Evolutionary conservation across 352 stramenopile genomes (phyloP).

Genomic region (Phytophthora syringae): DNA sequence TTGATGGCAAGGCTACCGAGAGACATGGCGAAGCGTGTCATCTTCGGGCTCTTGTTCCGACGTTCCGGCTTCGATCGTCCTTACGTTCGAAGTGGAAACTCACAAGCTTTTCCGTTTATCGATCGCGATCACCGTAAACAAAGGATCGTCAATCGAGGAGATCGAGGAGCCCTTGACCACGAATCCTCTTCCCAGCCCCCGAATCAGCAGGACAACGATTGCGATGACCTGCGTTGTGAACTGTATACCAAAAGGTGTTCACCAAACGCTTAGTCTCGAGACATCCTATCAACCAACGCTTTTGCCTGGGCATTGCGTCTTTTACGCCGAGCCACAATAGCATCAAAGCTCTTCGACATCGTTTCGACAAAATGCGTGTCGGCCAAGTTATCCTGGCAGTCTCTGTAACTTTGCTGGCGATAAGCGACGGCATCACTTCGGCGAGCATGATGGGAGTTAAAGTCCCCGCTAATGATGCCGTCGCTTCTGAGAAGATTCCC

Average conservation of each 20-base stretch:
- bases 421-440: neutral
- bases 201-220: too few relatives aligned
- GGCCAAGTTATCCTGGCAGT: constrained; percentile 10
- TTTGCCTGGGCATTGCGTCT: constrained; percentile 1
- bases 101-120: too few relatives aligned
- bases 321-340: constrained; percentile 9
- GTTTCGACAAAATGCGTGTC: constrained; percentile 6
- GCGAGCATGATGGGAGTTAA: constrained; percentile 5
- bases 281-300: too few relatives aligned
- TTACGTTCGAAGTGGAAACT: too few relatives aligned
- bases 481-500: neutral
- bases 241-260: constrained; percentile 12
- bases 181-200: constrained; percentile 10
- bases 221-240: constrained; percentile 8
- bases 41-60: constrained; percentile 5
- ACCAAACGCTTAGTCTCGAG: neutral
- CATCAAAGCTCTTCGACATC: neutral
- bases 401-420: constrained; percentile 14
- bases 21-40: too few relatives aligned
- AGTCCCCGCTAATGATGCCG: neutral
- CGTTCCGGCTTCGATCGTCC: constrained; percentile 19
- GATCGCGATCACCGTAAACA: constrained; percentile 9
- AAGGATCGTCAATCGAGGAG: neutral
- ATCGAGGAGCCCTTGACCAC: neutral
- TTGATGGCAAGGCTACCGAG: too few relatives aligned